Evolutionary conservation across 495 filamentous ascomycete species (phyloP), one percentile per base, ranked within the genome.

Genomic region (Aspergillus steynii): DNA sequence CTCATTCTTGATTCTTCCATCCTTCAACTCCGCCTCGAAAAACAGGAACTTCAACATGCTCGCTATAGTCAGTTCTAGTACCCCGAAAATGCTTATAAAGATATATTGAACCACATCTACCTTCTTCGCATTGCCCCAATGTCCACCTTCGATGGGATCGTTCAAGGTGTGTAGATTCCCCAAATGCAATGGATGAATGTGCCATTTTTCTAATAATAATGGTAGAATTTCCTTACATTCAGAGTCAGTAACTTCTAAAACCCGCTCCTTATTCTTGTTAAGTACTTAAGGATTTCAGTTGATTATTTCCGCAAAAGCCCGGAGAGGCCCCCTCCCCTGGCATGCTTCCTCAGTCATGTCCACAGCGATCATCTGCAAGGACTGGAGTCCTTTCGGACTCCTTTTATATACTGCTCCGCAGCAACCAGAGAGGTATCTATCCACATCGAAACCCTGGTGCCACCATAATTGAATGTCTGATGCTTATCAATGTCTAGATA

Each of bases 301-400:
- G 94, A 98, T 71, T 93, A 90, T 75, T 98, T 97, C 68, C 86
- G 93, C 15, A 77, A 77, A 20, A 75, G 76, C 26, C 80, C 77
- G 25, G 80, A 77, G 0, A 73, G 71, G 20, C 79, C 73, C 29
- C 81, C 89, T 31, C 90, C 93, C 2, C 69, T 96, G 49, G 93
- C 90, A 15, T 96, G 90, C 69, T 96, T 98, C 69, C 80, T 98
- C 46, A 94, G 89, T 68, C 94, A 98, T 83, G 88, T 96, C 10
- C 94, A 97, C 70, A 96, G 88, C 59, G 93, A 97, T 63, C 93
- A 98, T 73, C 82, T 97, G 6, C 83, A 83, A 59, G 94, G 94
- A 1, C 82, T 97, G 29, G 94, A 97, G 68, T 86, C 79, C 53
- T 80, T 90, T 53, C 83, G 84, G 37, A 81, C 88, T 28, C 89